Conservation (phyloP, 352 stramenopile genomes). For the Globisporangium spiculum region DNA sequence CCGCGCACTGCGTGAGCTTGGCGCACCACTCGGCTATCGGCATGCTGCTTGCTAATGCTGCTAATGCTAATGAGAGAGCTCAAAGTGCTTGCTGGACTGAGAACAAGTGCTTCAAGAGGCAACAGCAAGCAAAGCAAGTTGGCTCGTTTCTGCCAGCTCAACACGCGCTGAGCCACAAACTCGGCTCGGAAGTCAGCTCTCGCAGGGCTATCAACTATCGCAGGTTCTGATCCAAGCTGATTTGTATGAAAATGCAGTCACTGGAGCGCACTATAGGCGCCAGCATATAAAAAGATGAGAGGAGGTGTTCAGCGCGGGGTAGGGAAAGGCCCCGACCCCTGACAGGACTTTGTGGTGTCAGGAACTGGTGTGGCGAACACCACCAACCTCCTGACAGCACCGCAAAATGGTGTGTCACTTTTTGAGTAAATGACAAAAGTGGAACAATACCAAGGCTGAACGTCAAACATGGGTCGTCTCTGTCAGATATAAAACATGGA, state of each 20-base stretch:
- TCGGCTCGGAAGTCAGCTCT: neutral
- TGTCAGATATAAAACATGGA: too few relatives aligned
- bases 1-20: constrained; percentile 15
- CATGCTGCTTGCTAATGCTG: constrained; percentile 4
- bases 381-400: neutral
- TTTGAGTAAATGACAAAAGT: too few relatives aligned
- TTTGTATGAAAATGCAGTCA: neutral
- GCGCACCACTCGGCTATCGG: constrained; percentile 19
- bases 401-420: neutral
- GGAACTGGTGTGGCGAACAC: neutral
- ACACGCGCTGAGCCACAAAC: constrained; percentile 14
- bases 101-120: constrained; percentile 3
- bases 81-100: neutral
- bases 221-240: neutral
- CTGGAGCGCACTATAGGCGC: neutral
- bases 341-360: constrained; percentile 4
- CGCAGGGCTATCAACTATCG: neutral
- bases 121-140: neutral
- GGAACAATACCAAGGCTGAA: too few relatives aligned
- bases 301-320: constrained; percentile 1
- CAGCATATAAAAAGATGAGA: neutral
- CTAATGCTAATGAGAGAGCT: neutral
- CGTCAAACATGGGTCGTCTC: too few relatives aligned
- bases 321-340: neutral
- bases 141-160: constrained; percentile 6